Conservation (phyloP, 2,329 filamentous ascomycete species). For the Phialophora verrucosa region DNA sequence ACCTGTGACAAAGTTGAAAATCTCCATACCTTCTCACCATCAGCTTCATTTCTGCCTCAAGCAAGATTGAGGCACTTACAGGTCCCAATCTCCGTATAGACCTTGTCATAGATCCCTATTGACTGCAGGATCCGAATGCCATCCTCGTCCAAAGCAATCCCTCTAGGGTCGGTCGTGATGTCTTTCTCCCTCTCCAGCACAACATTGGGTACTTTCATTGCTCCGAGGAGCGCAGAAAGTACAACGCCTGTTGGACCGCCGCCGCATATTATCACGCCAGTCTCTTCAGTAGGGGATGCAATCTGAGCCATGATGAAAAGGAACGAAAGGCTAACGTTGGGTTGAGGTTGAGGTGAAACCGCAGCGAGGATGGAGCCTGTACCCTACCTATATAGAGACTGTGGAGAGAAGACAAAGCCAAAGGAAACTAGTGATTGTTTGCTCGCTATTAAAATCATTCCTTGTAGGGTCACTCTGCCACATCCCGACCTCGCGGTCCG, state of each 20-base stretch:
- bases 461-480: neutral
- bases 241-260: conserved; percentile 44
- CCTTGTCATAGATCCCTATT: conserved; percentile 41
- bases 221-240: conserved; percentile 41
- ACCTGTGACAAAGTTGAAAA: conserved; percentile 36
- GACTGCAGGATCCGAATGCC: conserved; percentile 44
- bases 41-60: conserved; percentile 1
- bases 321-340: neutral
- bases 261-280: conserved; percentile 43
- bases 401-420: neutral
- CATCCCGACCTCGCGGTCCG: neutral
- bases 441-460: neutral
- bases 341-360: neutral
- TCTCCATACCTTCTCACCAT: conserved; percentile 32
- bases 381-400: neutral
- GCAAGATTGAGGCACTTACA: conserved; percentile 29
- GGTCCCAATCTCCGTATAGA: conserved; percentile 43
- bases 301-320: conserved; percentile 21
- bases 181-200: conserved; percentile 41
- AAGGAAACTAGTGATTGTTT: neutral
- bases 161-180: conserved; percentile 44
- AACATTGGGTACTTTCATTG: conserved; percentile 40
- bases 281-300: conserved; percentile 26
- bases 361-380: neutral
- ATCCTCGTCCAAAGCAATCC: conserved; percentile 45